Evolutionary conservation across 192 early-diverging fungal genomes (phyloP), one percentile per base, ranked within the genome.

Genomic region (Globomyces pollinis-pini): DNA sequence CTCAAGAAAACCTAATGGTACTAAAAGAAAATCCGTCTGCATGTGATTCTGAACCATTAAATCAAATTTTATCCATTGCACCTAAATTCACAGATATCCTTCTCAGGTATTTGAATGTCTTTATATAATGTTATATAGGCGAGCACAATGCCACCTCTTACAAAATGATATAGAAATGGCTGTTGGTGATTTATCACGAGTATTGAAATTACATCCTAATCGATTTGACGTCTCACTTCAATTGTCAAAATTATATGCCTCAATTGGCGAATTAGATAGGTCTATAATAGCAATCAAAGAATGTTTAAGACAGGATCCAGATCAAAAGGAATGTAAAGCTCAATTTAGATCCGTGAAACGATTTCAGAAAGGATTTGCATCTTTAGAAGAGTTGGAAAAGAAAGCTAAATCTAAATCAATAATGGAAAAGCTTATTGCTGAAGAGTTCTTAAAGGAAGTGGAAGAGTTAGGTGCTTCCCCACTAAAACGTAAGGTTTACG

Each of bases 271-370:
- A 75, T 76, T 81, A 0, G 70, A 78, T 59, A 79, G 79, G 26
- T 86, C 90, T 7, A 44, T 91, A 29, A 61, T 74, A 0, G 74
- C 78, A 55, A 72, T 88, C 58, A 93, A 94, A 45, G 88, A 91
- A 55, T 96, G 95, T 64, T 71, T 95, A 11, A 79, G 84, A 24
- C 84, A 85, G 3, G 95, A 98, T 63, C 93, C 91, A 1, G 95
- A 98, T 41, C 84, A 98, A 68, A 91, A 89, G 66, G 31, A 69
- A 28, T 98, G 95, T 79, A 93, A 92, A 69, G 71, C 62, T 4
- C 60, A 83, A 4, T 92, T 91, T 64, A 67, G 77, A 23, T 71
- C 66, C 45, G 58, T 93, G 32, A 93, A 91, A 54, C 79, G 81
- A 44, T 63, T 89, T 24, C 85, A 90, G 32, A 90, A 91, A 65